A percentile compares a stretch with the other conserved stretches of the same genome.
phyloP scores from a whole-genome alignment of 345 rosid genomes.

The Citrus unshiu region DNA sequence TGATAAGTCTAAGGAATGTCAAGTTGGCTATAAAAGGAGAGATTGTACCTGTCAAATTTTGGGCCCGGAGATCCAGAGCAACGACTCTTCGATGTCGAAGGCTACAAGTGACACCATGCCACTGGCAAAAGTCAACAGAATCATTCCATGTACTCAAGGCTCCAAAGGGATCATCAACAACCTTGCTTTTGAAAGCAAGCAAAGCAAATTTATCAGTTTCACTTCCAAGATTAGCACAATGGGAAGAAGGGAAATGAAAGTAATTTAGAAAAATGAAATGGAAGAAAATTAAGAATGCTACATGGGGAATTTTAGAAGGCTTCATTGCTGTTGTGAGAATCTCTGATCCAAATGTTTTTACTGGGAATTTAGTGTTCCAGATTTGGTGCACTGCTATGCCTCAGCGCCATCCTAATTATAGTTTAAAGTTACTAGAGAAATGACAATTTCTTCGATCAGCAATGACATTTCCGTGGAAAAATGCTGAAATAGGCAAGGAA shows the following conservation, averaged over 20 bases:
- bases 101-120: constrained; percentile 29
- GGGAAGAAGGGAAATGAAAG: constrained; percentile 3
- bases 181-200: constrained; percentile 14
- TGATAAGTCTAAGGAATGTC: background rate
- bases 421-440: background rate
- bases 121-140: constrained; percentile 17
- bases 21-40: background rate
- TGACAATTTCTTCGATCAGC: background rate
- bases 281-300: background rate
- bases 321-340: background rate
- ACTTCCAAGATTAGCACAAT: constrained; percentile 5
- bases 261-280: background rate
- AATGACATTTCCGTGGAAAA: background rate
- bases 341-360: too few relatives aligned
- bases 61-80: constrained; percentile 7
- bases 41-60: background rate
- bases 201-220: constrained; percentile 24
- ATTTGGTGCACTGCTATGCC: background rate
- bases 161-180: constrained; percentile 9
- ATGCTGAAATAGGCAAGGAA: background rate
- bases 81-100: constrained; percentile 18
- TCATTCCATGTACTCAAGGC: constrained; percentile 21
- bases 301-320: background rate
- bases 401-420: background rate
- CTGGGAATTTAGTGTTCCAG: background rate